Evolutionary conservation across 169 alveolate species (phyloP), one percentile per base, ranked within the genome.

Genomic region (Plasmodium cynomolgi): DNA sequence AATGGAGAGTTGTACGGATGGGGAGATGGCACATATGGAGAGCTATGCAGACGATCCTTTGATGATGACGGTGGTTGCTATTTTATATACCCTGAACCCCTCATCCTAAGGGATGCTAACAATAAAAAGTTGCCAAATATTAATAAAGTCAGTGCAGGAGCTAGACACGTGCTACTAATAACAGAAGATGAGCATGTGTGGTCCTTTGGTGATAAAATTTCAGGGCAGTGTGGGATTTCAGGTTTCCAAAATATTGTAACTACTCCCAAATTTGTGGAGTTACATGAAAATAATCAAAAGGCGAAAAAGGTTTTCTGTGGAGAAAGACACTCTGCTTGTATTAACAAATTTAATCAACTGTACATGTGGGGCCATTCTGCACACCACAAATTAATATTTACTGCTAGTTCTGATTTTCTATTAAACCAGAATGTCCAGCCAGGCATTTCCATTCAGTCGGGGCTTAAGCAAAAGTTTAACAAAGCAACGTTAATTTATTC

Each of bases 321-420:
- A 37, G 95, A 94, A 56, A 83, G 97, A n/a, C 98, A 97, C 72
- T 96, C 98, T 9, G 98, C 98, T 11, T 95, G 97, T 58, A 95
- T 97, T 31, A 94, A 95, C 41, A 83, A 86, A 81, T 96, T 97
- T 8, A 94, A 95, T 84, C 98, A 97, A 56, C 96, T 97, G 20
- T 97, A 92, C 85, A 85, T 96, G 83, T 97, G 98, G 98, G 98
- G 98, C 8, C 98, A 97, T 93, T 97, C 98, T 8, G 95, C 98
- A n/a, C 90, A 93, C 54, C 98, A 97, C 92, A 97, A 97, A 86
- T 88, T 97, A 73, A 97, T 97, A 11, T 97, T 96, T 94, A 97
- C 98, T 9, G 95, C 97, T 15, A 85, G 97, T 0, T 96, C 97
- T 29, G 98, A 97, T 71, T 84, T 81, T 58, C 77, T 96, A 31